These are phyloP conservation scores for Taphrina communis DNA, from an alignment of 1,139 yeast species.

Conservation along the genomic window DNA sequence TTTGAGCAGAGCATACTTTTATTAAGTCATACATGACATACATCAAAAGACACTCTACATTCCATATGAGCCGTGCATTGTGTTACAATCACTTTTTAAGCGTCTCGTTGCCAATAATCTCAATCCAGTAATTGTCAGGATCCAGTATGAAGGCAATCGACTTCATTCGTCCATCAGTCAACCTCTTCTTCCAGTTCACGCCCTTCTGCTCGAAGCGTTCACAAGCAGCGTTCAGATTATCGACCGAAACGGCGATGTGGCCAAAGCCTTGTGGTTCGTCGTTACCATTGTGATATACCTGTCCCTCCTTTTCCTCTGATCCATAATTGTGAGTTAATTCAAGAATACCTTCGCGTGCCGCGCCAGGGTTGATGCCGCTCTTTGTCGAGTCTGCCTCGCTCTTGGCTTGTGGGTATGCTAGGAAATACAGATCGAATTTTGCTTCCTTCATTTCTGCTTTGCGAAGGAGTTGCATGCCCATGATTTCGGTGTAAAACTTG, in stretches of 20 bases:
- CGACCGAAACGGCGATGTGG: slow-evolving; percentile 76
- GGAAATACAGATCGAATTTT: slow-evolving; percentile 80
- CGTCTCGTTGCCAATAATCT: slow-evolving; percentile 51
- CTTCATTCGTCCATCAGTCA: slow-evolving; percentile 88
- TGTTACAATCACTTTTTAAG: slow-evolving; percentile 38
- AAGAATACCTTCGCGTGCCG: slow-evolving; percentile 67
- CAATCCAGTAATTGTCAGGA: slow-evolving; percentile 64
- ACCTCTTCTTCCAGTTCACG: slow-evolving; percentile 76
- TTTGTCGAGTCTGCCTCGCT: slow-evolving; percentile 42
- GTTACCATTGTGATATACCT: slow-evolving; percentile 83
- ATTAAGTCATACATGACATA: no score
- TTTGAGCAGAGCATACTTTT: no score
- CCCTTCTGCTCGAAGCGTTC: slow-evolving; percentile 59
- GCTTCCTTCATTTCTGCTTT: slow-evolving; percentile 67
- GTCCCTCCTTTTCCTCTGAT: slow-evolving; percentile 79
- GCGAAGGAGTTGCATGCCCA: slow-evolving; percentile 78
- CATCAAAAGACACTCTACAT: neutral
- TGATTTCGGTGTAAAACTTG: slow-evolving; percentile 69
- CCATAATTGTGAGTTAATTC: slow-evolving; percentile 97
- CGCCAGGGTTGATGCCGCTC: slow-evolving; percentile 23
- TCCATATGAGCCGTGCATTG: neutral
- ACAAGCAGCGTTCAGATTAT: slow-evolving; percentile 65
- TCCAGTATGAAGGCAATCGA: slow-evolving; percentile 57
- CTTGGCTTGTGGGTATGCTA: slow-evolving; percentile 62
- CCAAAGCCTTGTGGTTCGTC: slow-evolving; percentile 82